Conservation (phyloP, 2,329 filamentous ascomycete species). For the Trichophyton benhamiae region DNA sequence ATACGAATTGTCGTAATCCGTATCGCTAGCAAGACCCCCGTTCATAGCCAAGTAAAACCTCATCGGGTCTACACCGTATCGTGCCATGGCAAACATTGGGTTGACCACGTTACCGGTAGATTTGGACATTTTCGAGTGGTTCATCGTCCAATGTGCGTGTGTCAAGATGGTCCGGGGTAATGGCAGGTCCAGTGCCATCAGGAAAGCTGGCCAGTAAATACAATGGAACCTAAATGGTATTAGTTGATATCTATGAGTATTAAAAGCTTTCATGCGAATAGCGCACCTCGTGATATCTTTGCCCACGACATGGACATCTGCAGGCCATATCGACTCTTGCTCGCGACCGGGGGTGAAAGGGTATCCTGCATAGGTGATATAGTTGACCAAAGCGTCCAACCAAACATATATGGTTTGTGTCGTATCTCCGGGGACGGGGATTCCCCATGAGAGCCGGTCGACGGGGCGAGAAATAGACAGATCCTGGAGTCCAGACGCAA, state of each 20-base stretch:
- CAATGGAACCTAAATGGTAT: constrained; percentile 58
- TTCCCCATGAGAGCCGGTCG: constrained; percentile 71
- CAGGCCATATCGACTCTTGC: constrained; percentile 63
- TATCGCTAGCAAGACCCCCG: constrained; percentile 63
- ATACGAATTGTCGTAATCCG: constrained; percentile 69
- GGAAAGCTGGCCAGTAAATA: constrained; percentile 94
- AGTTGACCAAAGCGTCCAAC: constrained; percentile 93
- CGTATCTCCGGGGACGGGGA: constrained; percentile 71
- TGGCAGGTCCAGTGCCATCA: constrained; percentile 74
- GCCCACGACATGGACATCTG: constrained; percentile 81
- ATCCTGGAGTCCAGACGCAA: constrained; percentile 67
- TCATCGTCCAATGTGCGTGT: constrained; percentile 93
- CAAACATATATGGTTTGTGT: constrained; percentile 94
- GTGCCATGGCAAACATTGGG: constrained; percentile 78
- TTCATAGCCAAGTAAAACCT: constrained; percentile 79
- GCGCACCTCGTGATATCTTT: constrained; percentile 75
- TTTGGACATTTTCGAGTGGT: constrained; percentile 89
- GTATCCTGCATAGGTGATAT: constrained; percentile 77
- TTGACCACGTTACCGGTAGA: constrained; percentile 91
- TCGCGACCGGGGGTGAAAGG: constrained; percentile 56
- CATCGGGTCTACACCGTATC: constrained; percentile 77
- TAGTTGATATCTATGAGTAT: background rate
- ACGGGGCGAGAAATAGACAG: constrained; percentile 77
- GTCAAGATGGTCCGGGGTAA: constrained; percentile 68
- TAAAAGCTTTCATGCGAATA: background rate